These are phyloP conservation scores for Jimgerdemannia lactiflua DNA, from an alignment of 192 early-diverging fungal species.

Conservation along the genomic window DNA sequence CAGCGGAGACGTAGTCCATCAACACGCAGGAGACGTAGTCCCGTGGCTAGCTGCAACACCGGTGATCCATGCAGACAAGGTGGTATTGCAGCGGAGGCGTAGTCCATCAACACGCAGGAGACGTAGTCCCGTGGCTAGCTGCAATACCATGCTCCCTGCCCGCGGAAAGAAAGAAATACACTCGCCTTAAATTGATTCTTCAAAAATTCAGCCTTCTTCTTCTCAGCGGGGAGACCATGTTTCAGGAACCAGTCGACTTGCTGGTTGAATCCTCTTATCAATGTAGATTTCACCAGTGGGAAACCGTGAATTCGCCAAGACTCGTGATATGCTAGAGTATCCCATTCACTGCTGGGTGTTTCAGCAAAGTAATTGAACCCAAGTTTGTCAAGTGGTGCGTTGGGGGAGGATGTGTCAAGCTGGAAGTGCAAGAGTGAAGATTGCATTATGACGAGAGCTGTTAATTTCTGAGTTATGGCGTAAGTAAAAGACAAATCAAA, in stretches of 20 bases:
- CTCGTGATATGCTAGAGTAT: slow-evolving; percentile 5
- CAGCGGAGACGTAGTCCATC: slow-evolving; percentile 9
- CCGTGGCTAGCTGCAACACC: neutral
- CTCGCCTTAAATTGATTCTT: slow-evolving; percentile 14
- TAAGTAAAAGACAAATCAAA: no score
- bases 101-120: slow-evolving; percentile 15
- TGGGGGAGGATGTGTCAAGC: neutral
- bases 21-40: slow-evolving; percentile 17
- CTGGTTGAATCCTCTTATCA: slow-evolving; percentile 7
- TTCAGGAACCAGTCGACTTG: slow-evolving; percentile 14
- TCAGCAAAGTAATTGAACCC: slow-evolving; percentile 20
- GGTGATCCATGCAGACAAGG: slow-evolving; percentile 10
- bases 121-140: slow-evolving; percentile 8
- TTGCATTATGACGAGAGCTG: no score
- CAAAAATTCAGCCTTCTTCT: slow-evolving; percentile 13
- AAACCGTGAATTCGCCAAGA: slow-evolving; percentile 7
- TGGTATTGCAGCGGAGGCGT: slow-evolving; percentile 7
- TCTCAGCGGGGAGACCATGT: slow-evolving; percentile 1
- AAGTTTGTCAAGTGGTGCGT: neutral
- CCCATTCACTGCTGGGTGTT: slow-evolving; percentile 9
- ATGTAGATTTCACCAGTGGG: slow-evolving; percentile 4
- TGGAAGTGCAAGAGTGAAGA: no score
- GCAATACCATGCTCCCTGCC: no score
- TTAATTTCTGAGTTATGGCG: no score
- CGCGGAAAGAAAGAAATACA: neutral